Base-by-base conservation (phyloP, 2,329 filamentous ascomycete species). In the Trichoderma sp. region DNA sequence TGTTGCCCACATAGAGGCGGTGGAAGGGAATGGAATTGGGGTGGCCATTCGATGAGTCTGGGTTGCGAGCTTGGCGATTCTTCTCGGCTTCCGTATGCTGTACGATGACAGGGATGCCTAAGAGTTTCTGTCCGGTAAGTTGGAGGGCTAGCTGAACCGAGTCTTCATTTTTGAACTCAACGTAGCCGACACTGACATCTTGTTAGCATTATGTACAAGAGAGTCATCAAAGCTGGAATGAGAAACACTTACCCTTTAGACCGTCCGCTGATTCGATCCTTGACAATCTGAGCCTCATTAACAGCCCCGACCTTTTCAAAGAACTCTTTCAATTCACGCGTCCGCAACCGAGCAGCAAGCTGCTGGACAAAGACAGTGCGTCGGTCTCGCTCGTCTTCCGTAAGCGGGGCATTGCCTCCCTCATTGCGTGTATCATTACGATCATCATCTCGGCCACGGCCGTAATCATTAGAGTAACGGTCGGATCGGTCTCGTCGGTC, bases 11-110 rank as follows among this genome's bases (percentile, higher is more conserved):
- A 82, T 98, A 99, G 73, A 99, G 92, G 76, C 97, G 93, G 84
- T 99, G 96, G 86, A 98, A 98, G 28, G 96, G 96, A 72, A 97
- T 92, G 73, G 93, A 92, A 80, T 95, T 95, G 73, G 92, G 91
- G 76, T 93, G 89, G 72, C 84, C 85, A 75, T 87, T 90, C 75
- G 88, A 87, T 66, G 88, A 85, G 77, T 96, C 93, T 67, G 93
- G 89, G 75, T 89, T 95, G 76, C 95, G 94, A 75, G 94, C 94
- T 86, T 97, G 95, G 77, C 96, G 94, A 81, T 99, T 99, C 87
- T 99, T 99, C 83, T 99, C 97, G 81, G 96, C 97, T 87, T 99
- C 96, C 78, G 96, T 98, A 81, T 97, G 91, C 84, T 98, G 95
- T 70, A 95, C 97, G 79, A 99, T 99, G 81, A 99, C 97, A 72